Conservation (phyloP, 306 rosid genomes). For the Fragaria vesca region DNA sequence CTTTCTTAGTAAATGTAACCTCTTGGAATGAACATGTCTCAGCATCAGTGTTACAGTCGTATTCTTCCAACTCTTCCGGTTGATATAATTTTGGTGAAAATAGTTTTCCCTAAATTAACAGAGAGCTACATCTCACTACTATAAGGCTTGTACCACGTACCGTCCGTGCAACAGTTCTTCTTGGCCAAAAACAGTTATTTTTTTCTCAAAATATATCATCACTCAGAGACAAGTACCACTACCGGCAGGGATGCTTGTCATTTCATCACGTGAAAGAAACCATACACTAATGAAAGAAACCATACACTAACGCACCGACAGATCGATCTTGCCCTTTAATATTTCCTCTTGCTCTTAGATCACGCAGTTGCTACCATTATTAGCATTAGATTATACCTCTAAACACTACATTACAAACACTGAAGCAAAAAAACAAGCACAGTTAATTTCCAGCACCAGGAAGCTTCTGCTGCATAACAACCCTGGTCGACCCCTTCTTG, state of each 20-base stretch:
- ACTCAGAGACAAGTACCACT: not conserved
- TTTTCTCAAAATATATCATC: not conserved
- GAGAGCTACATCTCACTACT: not conserved
- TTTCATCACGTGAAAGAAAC: slow-evolving; percentile 29
- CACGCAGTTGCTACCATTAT: not conserved
- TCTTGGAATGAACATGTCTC: not conserved
- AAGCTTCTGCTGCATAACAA: not conserved
- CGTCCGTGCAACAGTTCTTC: not conserved
- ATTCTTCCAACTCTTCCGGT: not conserved
- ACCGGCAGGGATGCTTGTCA: not conserved
- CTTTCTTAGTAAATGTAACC: not conserved
- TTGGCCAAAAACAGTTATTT: not conserved
- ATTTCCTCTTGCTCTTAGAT: not conserved
- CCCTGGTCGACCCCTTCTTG: not conserved
- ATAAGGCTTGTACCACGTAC: not conserved
- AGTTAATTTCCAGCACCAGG: not conserved
- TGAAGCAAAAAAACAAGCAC: not conserved
- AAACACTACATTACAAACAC: slow-evolving; percentile 3
- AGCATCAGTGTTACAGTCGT: not conserved
- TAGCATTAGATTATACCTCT: not conserved
- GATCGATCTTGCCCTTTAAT: not conserved
- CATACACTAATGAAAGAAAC: not conserved
- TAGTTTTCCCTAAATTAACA: not conserved
- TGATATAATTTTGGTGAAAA: not conserved
- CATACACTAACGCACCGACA: slow-evolving; percentile 26